Conservation (phyloP, 106 monocot species). For the Vanilla planifolia region DNA sequence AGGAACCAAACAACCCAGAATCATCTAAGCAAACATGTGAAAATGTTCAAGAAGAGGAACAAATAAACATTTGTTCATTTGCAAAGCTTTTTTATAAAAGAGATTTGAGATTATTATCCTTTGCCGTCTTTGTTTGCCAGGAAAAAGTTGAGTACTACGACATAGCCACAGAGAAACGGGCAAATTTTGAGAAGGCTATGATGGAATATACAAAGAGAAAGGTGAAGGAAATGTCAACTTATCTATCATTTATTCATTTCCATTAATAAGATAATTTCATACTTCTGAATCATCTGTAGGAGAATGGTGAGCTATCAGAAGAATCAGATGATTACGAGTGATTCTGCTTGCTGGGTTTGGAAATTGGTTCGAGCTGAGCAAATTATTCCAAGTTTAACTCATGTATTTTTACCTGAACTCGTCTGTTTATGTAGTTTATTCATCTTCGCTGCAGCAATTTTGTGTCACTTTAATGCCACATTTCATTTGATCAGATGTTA, state of each 20-base stretch:
- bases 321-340: not conserved
- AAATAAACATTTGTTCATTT: too few species aligned
- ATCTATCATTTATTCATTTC: not conserved
- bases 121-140: constrained; percentile 17
- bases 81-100: not conserved
- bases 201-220: constrained; percentile 68
- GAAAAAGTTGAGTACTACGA: constrained; percentile 93
- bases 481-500: too few species aligned
- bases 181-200: constrained; percentile 71
- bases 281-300: not conserved
- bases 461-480: too few species aligned
- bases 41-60: not conserved
- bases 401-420: not conserved
- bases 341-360: not conserved
- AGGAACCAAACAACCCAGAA: too few species aligned
- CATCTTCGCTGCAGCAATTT: too few species aligned
- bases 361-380: not conserved
- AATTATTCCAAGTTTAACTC: too few species aligned
- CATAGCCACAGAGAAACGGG: constrained; percentile 83
- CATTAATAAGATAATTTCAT: not conserved
- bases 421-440: not conserved
- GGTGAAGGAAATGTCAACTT: constrained; percentile 19
- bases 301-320: not conserved
- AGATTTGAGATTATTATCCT: not conserved
- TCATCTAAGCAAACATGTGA: not conserved